Evolutionary conservation across 371 early-diverging fungal species (phyloP).

Genomic region (Dichotomocladium elegans): DNA sequence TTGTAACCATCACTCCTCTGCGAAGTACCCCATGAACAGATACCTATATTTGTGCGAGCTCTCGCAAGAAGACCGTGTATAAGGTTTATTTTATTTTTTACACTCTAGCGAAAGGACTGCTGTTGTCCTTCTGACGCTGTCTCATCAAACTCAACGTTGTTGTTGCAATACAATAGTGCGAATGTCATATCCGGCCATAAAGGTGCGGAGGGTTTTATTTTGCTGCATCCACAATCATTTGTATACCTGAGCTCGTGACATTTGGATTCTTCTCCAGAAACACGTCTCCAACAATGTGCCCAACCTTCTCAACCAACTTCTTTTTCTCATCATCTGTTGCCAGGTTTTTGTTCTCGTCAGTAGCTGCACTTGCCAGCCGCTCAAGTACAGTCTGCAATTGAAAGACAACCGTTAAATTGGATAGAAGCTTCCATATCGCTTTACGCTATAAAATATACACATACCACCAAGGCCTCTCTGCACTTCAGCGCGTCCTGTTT

Average conservation of each 20-base stretch:
- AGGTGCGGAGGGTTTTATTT: too few relatives aligned
- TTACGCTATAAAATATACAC: background rate
- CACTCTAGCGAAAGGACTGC: too few relatives aligned
- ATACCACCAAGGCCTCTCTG: slow-evolving; percentile 32
- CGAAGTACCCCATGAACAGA: too few relatives aligned
- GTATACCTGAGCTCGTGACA: background rate
- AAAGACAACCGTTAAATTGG: background rate
- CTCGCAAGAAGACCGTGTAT: too few relatives aligned
- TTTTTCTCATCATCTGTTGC: background rate
- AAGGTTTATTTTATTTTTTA: too few relatives aligned
- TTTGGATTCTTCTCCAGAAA: slow-evolving; percentile 4
- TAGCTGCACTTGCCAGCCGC: background rate
- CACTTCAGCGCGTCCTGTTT: slow-evolving; percentile 36
- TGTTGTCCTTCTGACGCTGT: too few relatives aligned
- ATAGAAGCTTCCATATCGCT: background rate
- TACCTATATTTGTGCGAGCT: too few relatives aligned
- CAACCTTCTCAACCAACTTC: background rate
- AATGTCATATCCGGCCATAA: too few relatives aligned
- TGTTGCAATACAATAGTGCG: too few relatives aligned
- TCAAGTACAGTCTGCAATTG: background rate
- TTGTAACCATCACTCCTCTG: too few relatives aligned
- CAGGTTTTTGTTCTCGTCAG: background rate
- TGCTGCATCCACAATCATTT: background rate
- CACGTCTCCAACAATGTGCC: background rate
- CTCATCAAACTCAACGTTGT: too few relatives aligned